Conservation (phyloP, 176 grass and related monocot genomes). For the Oryza brachyantha region DNA sequence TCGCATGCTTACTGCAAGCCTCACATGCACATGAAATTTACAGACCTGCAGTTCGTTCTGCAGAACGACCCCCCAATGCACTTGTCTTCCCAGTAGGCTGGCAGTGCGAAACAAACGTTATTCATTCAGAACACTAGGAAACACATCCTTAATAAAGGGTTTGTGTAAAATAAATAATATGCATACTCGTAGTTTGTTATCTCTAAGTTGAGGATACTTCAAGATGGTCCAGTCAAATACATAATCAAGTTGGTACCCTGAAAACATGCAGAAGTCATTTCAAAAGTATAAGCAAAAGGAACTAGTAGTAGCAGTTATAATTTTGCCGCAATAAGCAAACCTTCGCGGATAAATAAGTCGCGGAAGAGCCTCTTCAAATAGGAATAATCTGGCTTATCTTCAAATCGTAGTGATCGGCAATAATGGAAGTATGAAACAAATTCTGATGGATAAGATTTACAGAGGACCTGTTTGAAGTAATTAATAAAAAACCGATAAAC, state of each 20-base stretch:
- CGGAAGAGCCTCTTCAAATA: slow-evolving; percentile 83
- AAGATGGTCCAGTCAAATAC: slow-evolving; percentile 79
- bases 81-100: slow-evolving; percentile 39
- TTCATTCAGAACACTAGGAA: slow-evolving; percentile 3
- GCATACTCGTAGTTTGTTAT: slow-evolving; percentile 48
- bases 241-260: slow-evolving; percentile 84
- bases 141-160: not conserved
- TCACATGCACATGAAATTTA: slow-evolving; percentile 13
- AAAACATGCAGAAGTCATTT: slow-evolving; percentile 26
- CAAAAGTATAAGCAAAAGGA: not conserved
- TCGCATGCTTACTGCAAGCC: not conserved
- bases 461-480: slow-evolving; percentile 48
- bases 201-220: slow-evolving; percentile 73
- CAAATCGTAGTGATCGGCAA: slow-evolving; percentile 80
- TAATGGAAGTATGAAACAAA: slow-evolving; percentile 85
- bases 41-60: slow-evolving; percentile 55
- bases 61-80: slow-evolving; percentile 49
- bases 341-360: slow-evolving; percentile 78
- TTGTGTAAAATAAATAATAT: slow-evolving; percentile 16
- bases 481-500: not conserved
- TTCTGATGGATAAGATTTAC: slow-evolving; percentile 64
- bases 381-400: slow-evolving; percentile 92
- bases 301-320: not conserved
- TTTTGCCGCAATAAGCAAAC: slow-evolving; percentile 31
- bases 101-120: slow-evolving; percentile 29